Evolutionary conservation across 768 basidiomycete species (phyloP), one percentile per base, ranked within the genome.

Genomic region (Atractiella rhizophila): DNA sequence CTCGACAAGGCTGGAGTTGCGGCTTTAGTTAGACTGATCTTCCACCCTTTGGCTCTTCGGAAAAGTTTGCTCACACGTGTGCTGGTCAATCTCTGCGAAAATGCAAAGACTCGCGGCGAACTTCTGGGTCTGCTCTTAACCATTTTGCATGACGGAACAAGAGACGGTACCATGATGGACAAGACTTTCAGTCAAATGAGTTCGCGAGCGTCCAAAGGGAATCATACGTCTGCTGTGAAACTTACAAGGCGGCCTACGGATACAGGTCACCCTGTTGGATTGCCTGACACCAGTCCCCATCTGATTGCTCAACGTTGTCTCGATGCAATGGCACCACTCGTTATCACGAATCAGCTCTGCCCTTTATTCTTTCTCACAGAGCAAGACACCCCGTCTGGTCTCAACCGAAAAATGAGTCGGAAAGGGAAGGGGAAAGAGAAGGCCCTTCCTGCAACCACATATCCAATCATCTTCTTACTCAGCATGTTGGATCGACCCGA

Each of bases 341-440:
- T 91, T 56, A 69, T 65, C 42, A 66, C 72, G 19, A 96, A 91
- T 56, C 76, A 82, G 44, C 57, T 69, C 15, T 78, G 80, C 1
- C 76, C 85, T 1, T 60, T 81, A 15, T 96, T 86, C 67, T 96
- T 98, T 71, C 66, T 98, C 45, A 79, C 74, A 1, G 91, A 98
- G 58, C 83, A 94, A 49, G 91, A 98, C 49, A 64, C 83, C 26
- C 74, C 77, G 5, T 66, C 66, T n/a, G 75, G 76, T 33, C 66
- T 86, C 13, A 51, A 44, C 28, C 54, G 46, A 27, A 40, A 47
- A 4, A 37, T 48, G 1, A 31, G 43, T 2, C 33, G 43, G 25
- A 71, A 72, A 47, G 86, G 94, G 56, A 82, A 77, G 53, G 75
- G 74, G 50, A 62, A 46, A 20, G 48, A 43, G 11, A 13, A 11